A percentile compares a stretch with the other conserved stretches of the same genome.
Conservation (phyloP, 129 eudicot species). For the Daucus carota region DH1_v3.0 NC_030385.2:41185501-41186000, state of each 20-base stretch:
- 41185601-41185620: slow-evolving; percentile 66
- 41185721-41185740: slow-evolving; percentile 52
- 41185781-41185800: slow-evolving; percentile 33
- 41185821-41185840: slow-evolving; percentile 42
- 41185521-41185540: slow-evolving; percentile 63
- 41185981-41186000: slow-evolving; percentile 43
- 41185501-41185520: slow-evolving; percentile 63
- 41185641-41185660: slow-evolving; percentile 89
- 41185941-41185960: slow-evolving; percentile 53
- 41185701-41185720: slow-evolving; percentile 70
- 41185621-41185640: slow-evolving; percentile 80
- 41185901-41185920: slow-evolving; percentile 38
- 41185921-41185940: slow-evolving; percentile 49
- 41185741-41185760: slow-evolving; percentile 43
- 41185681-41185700: slow-evolving; percentile 44
- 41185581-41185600: slow-evolving; percentile 77
- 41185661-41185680: slow-evolving; percentile 72
- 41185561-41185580: slow-evolving; percentile 93
- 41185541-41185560: slow-evolving; percentile 36
- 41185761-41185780: slow-evolving; percentile 22
- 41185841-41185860: slow-evolving; percentile 43
- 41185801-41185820: slow-evolving; percentile 49
- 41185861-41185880: slow-evolving; percentile 34
- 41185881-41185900: slow-evolving; percentile 43
- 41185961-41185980: slow-evolving; percentile 53